phyloP scores from a whole-genome alignment of 2,329 filamentous ascomycete genomes.

The Talaromyces sp. region DNA sequence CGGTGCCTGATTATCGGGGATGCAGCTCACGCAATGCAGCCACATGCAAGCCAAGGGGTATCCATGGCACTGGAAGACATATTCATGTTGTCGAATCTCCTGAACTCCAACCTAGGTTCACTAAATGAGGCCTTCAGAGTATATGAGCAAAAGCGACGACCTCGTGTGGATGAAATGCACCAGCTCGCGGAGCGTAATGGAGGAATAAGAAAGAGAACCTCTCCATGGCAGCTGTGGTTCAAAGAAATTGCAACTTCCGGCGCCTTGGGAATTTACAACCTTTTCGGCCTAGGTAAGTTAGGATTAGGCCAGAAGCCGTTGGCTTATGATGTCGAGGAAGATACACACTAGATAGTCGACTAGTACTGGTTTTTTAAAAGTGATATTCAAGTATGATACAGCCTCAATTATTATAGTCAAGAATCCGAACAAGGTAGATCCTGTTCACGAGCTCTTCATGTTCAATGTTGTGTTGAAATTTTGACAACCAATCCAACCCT shows the following conservation, averaged over 20 bases:
- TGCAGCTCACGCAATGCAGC: conserved; percentile 6
- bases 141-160: not conserved
- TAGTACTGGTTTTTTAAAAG: no score
- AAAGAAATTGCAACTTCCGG: not conserved
- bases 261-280: not conserved
- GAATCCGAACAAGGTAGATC: no score
- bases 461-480: no score
- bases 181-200: not conserved
- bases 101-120: not conserved
- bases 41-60: conserved; percentile 4
- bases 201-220: not conserved
- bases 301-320: not conserved
- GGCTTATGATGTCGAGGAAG: not conserved
- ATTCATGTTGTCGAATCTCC: not conserved
- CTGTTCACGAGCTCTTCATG: no score
- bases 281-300: not conserved
- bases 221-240: not conserved
- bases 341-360: not conserved
- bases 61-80: conserved; percentile 9
- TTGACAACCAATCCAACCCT: no score
- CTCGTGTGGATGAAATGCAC: not conserved
- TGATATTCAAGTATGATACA: no score
- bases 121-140: not conserved
- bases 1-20: conserved; percentile 4
- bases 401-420: no score